Conservation (phyloP, 2,329 filamentous ascomycete genomes). For the Teratosphaeria zuluensis region DNA sequence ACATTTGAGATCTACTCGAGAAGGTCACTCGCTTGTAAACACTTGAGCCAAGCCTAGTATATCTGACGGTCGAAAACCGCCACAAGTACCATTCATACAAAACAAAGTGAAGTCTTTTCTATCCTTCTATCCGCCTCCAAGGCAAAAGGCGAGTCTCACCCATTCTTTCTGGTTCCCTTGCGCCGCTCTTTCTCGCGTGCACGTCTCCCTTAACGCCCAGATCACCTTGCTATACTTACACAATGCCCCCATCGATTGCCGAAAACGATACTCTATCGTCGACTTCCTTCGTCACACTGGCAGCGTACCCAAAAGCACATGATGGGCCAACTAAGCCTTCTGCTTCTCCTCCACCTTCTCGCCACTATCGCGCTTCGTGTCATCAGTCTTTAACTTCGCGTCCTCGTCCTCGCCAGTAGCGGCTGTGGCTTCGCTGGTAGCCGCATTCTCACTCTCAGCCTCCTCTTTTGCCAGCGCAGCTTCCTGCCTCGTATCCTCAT, state of each 20-base stretch:
- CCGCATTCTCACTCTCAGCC: constrained; percentile 1
- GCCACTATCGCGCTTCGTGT: background rate
- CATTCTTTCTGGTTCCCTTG: too few species aligned
- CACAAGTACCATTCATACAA: too few species aligned
- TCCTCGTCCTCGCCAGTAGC: constrained; percentile 11
- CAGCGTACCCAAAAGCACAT: background rate
- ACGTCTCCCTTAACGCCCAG: too few species aligned
- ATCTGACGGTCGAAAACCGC: too few species aligned
- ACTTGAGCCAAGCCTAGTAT: too few species aligned
- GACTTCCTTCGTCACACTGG: background rate
- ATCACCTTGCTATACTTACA: too few species aligned
- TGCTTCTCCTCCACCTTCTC: background rate
- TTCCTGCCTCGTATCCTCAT: constrained; percentile 39
- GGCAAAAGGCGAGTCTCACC: too few species aligned
- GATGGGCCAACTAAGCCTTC: background rate
- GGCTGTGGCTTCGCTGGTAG: constrained; percentile 6
- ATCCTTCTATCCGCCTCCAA: too few species aligned
- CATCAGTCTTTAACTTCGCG: constrained; percentile 5
- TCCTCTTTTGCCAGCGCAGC: constrained; percentile 15
- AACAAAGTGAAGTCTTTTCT: too few species aligned
- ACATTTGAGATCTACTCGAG: too few species aligned
- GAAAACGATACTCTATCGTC: background rate
- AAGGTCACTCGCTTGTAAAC: too few species aligned
- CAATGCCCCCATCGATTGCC: background rate
- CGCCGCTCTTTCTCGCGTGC: too few species aligned